phyloP scores from a whole-genome alignment of 2,329 filamentous ascomycete species.

The Keithomyces neogunnii region DNA sequence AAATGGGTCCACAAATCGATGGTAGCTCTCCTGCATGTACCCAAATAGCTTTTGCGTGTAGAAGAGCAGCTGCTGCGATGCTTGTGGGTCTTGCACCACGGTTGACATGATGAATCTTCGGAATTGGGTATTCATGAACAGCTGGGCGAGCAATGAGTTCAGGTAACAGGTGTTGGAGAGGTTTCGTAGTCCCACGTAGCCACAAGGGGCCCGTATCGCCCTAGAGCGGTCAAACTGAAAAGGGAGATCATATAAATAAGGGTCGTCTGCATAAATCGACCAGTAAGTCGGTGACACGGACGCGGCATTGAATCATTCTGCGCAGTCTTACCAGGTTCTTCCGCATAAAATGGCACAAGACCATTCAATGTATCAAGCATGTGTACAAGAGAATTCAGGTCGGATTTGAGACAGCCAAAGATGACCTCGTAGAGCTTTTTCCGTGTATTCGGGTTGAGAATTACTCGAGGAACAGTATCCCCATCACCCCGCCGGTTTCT shows the following conservation, averaged over 20 bases:
- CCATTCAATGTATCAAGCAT: conserved; percentile 35
- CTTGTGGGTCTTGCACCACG: conserved; percentile 43
- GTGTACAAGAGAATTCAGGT: conserved; percentile 36
- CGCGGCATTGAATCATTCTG: not conserved
- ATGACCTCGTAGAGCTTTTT: conserved; percentile 53
- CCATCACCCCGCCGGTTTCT: conserved; percentile 3
- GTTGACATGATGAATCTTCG: conserved; percentile 71
- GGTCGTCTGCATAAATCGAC: conserved; percentile 23
- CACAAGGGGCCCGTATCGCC: conserved; percentile 65
- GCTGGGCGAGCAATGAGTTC: conserved; percentile 87
- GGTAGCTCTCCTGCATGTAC: conserved; percentile 74
- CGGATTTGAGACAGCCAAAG: conserved; percentile 44
- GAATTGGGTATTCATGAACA: conserved; percentile 92
- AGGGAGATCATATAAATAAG: conserved; percentile 53
- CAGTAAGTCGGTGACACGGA: not conserved
- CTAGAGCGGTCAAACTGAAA: conserved; percentile 56
- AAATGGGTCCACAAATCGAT: conserved; percentile 64
- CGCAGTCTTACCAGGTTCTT: conserved; percentile 25
- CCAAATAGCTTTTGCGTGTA: conserved; percentile 78
- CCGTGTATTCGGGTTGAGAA: conserved; percentile 48
- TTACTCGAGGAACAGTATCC: conserved; percentile 25
- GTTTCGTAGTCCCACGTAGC: conserved; percentile 85
- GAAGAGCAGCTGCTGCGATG: conserved; percentile 59
- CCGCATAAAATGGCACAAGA: conserved; percentile 29
- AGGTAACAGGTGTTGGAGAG: conserved; percentile 95